Evolutionary conservation across 306 rosid species (phyloP), one percentile per base, ranked within the genome.

Genomic region (Castanopsis chinensis): DNA sequence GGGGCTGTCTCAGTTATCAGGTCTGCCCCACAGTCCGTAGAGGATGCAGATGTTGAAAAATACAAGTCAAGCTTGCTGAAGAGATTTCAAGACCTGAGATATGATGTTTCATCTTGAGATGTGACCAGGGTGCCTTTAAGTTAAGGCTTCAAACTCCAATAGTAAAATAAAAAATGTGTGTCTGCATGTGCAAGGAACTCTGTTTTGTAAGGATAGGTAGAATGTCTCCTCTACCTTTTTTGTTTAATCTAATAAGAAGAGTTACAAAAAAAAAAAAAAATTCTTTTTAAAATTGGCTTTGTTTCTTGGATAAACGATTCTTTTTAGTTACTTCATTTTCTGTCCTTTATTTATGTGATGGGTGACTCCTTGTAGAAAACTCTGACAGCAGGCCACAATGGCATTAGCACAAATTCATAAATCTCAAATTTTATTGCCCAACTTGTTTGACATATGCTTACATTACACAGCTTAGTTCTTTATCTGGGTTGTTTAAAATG

Each of bases 71-170:
- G 86, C 82, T 80, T 95, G 88, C 78, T 95, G 80, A 83, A 84
- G 84, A 92, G 98, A 85, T 95, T 95, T 79, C 88, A 84, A 43
- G 97, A 95, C 82, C 76, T 80, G 77, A 88, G 83, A 51, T 85
- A 87, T 79, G 97, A 92, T 82, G 80, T 77, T 69, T 54, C 87
- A 41, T 86, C 86, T 5, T 85, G 83, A 86, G 58, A 74, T 74
- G 83, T 72, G 23, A 53, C 55, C 56, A 77, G 74, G 71, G 59
- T 76, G 56, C n/a, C 74, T 73, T 30, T 41, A 4, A 37, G 65
- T 23, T 19, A 9, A 30, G 57, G 61, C 69, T 68, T 71, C 13
- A 43, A 79, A 52, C 77, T 8, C 45, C 25, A 19, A 10, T 64
- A 5, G 45, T 25, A 4, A 55, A 33, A 65, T 19, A 19, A 6